Evolutionary conservation across 2,329 filamentous ascomycete species (phyloP).

Genomic region (Fusarium nygamai): DNA sequence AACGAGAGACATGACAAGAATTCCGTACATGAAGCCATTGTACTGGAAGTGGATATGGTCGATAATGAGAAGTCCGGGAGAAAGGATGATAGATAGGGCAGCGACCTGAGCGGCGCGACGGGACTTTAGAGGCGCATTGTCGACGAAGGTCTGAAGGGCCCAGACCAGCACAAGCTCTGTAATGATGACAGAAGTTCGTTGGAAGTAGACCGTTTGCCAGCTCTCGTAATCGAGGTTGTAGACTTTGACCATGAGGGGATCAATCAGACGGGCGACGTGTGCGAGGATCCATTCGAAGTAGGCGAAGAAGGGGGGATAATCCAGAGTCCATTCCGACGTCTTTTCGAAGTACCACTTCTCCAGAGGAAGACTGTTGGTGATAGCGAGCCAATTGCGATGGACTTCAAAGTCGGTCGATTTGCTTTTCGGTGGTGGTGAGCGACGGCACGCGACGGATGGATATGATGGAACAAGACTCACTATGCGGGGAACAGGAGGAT

Average conservation of each 20-base stretch:
- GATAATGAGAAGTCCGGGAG: slow-evolving; percentile 93
- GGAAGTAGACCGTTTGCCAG: slow-evolving; percentile 95
- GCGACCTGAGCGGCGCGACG: slow-evolving; percentile 84
- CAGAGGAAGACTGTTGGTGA: slow-evolving; percentile 87
- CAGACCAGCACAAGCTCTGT: slow-evolving; percentile 87
- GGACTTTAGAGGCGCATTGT: slow-evolving; percentile 71
- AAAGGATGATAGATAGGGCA: slow-evolving; percentile 88
- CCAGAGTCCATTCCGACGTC: slow-evolving; percentile 99
- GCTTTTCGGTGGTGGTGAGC: slow-evolving; percentile 58
- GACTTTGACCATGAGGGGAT: slow-evolving; percentile 84
- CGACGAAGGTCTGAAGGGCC: slow-evolving; percentile 83
- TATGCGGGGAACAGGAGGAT: slow-evolving; percentile 93
- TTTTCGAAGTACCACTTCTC: slow-evolving; percentile 97
- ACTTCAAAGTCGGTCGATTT: slow-evolving; percentile 99
- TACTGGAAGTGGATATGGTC: slow-evolving; percentile 99
- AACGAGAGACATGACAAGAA: slow-evolving; percentile 87
- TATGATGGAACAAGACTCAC: slow-evolving; percentile 63
- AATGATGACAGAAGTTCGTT: slow-evolving; percentile 85
- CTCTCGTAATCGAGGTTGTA: slow-evolving; percentile 86
- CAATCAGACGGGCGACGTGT: slow-evolving; percentile 78
- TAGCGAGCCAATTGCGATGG: slow-evolving; percentile 97
- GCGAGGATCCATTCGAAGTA: slow-evolving; percentile 96
- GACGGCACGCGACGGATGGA: neutral
- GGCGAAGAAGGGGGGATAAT: slow-evolving; percentile 98
- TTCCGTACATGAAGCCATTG: slow-evolving; percentile 95